Evolutionary conservation across 441 rosid species (phyloP).

Genomic region (Populus hybrid): DNA sequence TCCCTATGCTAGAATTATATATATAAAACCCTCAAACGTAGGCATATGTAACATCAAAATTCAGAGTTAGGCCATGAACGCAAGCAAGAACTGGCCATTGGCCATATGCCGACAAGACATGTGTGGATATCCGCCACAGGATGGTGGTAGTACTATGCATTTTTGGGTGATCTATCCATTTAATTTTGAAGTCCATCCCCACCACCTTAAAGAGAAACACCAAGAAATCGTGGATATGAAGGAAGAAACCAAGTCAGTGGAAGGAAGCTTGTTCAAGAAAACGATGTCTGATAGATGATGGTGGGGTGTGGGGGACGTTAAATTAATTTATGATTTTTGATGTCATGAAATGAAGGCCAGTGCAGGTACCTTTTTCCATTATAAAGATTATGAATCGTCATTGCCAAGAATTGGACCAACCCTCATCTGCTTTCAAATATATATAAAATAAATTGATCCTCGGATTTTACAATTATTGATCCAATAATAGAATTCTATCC

Average conservation of each 20-base stretch:
- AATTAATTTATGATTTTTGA: background rate
- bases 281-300: conserved; percentile 16
- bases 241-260: background rate
- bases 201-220: background rate
- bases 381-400: background rate
- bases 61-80: background rate
- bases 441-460: background rate
- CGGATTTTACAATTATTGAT: background rate
- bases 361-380: background rate
- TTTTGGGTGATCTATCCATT: too few species aligned
- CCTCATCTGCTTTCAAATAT: background rate
- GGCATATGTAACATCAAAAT: background rate
- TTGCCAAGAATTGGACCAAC: conserved; percentile 13
- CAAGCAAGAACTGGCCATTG: conserved; percentile 21
- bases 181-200: too few species aligned
- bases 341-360: conserved; percentile 7
- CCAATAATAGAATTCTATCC: background rate
- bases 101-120: conserved; percentile 21
- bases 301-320: background rate
- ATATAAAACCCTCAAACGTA: too few species aligned
- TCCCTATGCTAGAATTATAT: too few species aligned
- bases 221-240: background rate
- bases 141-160: background rate
- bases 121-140: conserved; percentile 14
- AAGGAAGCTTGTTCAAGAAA: conserved; percentile 20